These are phyloP conservation scores for Pichia rugopelliculosa DNA, from an alignment of 805 yeast genomes.

Conservation along the genomic window DNA sequence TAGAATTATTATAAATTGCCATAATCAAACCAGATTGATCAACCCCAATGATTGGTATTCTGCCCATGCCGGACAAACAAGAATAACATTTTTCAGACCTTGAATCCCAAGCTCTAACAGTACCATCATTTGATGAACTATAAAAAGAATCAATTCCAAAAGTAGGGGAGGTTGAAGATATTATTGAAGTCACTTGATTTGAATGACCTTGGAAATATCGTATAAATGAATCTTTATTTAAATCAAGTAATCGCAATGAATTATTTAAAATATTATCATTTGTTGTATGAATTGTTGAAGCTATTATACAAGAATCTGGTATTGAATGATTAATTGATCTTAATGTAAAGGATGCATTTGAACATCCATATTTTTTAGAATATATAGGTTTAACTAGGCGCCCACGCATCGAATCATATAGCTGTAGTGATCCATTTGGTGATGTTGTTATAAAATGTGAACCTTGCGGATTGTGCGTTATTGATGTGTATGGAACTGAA, in stretches of 20 bases:
- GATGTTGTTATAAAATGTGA: conserved; percentile 69
- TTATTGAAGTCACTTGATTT: conserved; percentile 58
- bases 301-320: conserved; percentile 57
- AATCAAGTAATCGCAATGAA: conserved; percentile 65
- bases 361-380: conserved; percentile 89
- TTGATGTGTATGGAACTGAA: conserved; percentile 54
- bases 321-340: conserved; percentile 43
- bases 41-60: conserved; percentile 43
- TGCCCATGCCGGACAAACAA: conserved; percentile 2
- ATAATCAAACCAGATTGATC: conserved; percentile 84
- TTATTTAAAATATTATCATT: conserved; percentile 41
- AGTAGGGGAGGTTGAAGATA: conserved; percentile 65
- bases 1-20: conserved; percentile 38
- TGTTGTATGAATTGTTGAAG: conserved; percentile 53
- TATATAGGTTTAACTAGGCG: conserved; percentile 58
- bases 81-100: conserved; percentile 40
- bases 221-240: conserved; percentile 70
- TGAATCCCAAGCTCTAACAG: conserved; percentile 85
- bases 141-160: conserved; percentile 34
- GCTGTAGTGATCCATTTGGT: conserved; percentile 72
- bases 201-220: conserved; percentile 87
- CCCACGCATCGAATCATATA: conserved; percentile 72
- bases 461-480: conserved; percentile 81
- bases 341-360: conserved; percentile 68
- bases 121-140: conserved; percentile 57